phyloP scores from a whole-genome alignment of 2,329 filamentous ascomycete genomes.

The Fusarium pseudonygamai region DNA sequence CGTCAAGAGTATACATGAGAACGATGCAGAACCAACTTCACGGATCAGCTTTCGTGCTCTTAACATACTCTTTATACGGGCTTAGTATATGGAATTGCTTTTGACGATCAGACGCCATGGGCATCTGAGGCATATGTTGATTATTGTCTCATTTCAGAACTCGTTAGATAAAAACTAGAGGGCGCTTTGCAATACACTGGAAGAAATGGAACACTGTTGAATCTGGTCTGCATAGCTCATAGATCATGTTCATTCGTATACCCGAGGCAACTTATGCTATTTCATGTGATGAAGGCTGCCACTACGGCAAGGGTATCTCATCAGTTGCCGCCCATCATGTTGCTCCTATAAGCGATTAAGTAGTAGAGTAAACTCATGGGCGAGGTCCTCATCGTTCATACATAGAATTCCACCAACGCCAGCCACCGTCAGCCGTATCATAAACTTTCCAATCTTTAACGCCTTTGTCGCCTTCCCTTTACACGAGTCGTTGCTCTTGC shows the following conservation, averaged over 20 bases:
- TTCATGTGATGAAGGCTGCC: slow-evolving; percentile 21
- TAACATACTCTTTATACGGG: neutral
- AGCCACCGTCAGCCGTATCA: slow-evolving; percentile 1
- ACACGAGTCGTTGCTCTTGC: slow-evolving; percentile 8
- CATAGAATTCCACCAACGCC: slow-evolving; percentile 16
- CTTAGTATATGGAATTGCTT: slow-evolving; percentile 17
- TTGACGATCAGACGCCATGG: neutral
- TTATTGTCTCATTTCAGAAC: neutral
- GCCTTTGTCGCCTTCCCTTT: slow-evolving; percentile 31
- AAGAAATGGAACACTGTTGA: neutral
- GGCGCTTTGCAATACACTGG: neutral
- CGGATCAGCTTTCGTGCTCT: slow-evolving; percentile 2
- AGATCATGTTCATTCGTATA: slow-evolving; percentile 24
- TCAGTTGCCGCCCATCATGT: slow-evolving; percentile 15
- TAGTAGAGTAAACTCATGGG: slow-evolving; percentile 16
- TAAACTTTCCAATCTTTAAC: slow-evolving; percentile 24
- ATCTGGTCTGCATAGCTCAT: slow-evolving; percentile 6
- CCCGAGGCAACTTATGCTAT: slow-evolving; percentile 5
- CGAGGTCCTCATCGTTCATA: slow-evolving; percentile 10
- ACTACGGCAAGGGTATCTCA: slow-evolving; percentile 34
- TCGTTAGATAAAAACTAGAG: slow-evolving; percentile 8
- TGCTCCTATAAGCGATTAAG: slow-evolving; percentile 5
- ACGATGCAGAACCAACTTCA: slow-evolving; percentile 12
- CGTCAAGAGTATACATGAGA: neutral
- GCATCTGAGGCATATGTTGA: neutral